phyloP scores from a whole-genome alignment of 2,329 filamentous ascomycete species.

The Venturia nashicola region DNA sequence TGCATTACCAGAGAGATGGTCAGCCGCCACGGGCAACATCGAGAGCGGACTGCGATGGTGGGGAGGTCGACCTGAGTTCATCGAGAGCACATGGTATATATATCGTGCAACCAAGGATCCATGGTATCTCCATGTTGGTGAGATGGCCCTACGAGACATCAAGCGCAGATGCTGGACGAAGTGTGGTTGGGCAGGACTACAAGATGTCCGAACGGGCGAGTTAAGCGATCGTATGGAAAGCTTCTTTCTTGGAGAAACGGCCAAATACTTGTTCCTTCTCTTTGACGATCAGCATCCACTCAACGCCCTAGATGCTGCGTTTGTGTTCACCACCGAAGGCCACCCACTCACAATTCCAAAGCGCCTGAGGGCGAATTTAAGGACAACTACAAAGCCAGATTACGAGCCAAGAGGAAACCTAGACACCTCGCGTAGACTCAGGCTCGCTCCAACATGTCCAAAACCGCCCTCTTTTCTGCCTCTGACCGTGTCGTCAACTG shows the following conservation, averaged over 20 bases:
- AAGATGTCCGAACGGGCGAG: conserved; percentile 53
- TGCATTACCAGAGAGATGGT: conserved; percentile 92
- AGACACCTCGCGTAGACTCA: conserved; percentile 6
- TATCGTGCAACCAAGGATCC: conserved; percentile 87
- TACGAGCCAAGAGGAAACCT: conserved; percentile 11
- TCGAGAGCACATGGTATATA: conserved; percentile 94
- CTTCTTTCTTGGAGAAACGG: conserved; percentile 93
- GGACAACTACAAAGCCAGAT: not conserved
- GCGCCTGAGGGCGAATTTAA: conserved; percentile 14
- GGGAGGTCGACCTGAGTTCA: conserved; percentile 89
- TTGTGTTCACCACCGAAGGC: conserved; percentile 91
- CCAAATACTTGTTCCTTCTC: conserved; percentile 88
- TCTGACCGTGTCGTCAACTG: conserved; percentile 66
- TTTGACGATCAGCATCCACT: conserved; percentile 79
- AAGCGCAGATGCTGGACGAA: conserved; percentile 75
- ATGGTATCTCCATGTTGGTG: conserved; percentile 91
- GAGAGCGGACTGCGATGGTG: conserved; percentile 88
- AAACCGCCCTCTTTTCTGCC: conserved; percentile 45
- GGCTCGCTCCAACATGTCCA: conserved; percentile 49
- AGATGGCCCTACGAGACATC: conserved; percentile 89
- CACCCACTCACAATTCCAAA: conserved; percentile 78
- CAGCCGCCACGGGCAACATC: conserved; percentile 67
- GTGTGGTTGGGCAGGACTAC: conserved; percentile 85
- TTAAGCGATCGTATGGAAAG: conserved; percentile 95
- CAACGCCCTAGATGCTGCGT: conserved; percentile 74